Percentiles rank a stretch among this genome's conserved stretches.
phyloP scores from a whole-genome alignment of 768 basidiomycete species.

The Albatrellus ellisii region DNA sequence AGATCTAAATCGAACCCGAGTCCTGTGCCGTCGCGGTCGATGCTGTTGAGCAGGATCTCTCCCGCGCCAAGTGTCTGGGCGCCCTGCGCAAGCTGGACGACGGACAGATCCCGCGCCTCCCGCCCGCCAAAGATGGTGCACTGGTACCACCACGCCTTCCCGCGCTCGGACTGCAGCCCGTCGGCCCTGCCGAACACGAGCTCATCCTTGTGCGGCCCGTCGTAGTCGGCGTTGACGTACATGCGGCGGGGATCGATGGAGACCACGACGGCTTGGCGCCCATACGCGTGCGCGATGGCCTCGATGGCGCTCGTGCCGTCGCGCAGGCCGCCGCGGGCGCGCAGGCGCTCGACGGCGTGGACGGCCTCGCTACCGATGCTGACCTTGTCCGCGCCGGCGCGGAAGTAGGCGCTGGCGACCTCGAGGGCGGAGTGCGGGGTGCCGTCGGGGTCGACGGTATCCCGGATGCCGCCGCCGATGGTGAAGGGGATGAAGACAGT shows the following conservation, averaged over 20 bases:
- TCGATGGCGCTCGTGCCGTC: conserved; percentile 84
- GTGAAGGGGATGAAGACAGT: conserved; percentile 94
- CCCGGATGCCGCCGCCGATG: conserved; percentile 97
- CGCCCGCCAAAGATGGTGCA: conserved; percentile 95
- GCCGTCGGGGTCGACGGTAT: conserved; percentile 90
- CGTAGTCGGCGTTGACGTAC: conserved; percentile 61
- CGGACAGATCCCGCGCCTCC: conserved; percentile 71
- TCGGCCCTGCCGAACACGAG: conserved; percentile 34
- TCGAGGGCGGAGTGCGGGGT: conserved; percentile 78
- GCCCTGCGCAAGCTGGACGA: conserved; percentile 80
- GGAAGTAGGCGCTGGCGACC: conserved; percentile 92
- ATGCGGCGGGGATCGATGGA: conserved; percentile 88
- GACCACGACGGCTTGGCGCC: conserved; percentile 94
- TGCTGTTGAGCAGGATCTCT: conserved; percentile 90
- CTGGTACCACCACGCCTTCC: conserved; percentile 95
- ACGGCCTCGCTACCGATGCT: conserved; percentile 97
- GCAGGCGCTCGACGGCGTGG: conserved; percentile 78
- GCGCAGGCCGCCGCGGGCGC: conserved; percentile 30
- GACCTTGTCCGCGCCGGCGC: conserved; percentile 97
- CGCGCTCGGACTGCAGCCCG: conserved; percentile 40
- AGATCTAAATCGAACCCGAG: conserved; percentile 85
- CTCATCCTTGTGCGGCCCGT: conserved; percentile 56
- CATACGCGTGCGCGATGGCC: conserved; percentile 81
- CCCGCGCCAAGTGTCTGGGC: conserved; percentile 90
- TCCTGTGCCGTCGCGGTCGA: conserved; percentile 92